Conservation (phyloP, 2,329 filamentous ascomycete genomes). For the Xylariaceae sp. region DNA sequence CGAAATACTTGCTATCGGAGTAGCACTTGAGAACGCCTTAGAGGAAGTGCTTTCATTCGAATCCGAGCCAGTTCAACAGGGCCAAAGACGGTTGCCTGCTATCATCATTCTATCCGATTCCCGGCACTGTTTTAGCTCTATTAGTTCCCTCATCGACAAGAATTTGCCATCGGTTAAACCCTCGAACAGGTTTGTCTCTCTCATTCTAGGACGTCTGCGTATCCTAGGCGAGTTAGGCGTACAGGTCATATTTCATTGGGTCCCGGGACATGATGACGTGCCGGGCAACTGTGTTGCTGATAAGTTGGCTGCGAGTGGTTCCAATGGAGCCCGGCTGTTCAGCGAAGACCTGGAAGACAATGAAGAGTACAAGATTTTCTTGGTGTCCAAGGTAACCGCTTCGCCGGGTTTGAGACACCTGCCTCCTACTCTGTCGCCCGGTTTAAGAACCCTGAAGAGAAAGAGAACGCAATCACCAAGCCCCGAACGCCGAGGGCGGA, state of each 20-base stretch:
- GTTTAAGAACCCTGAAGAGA: not conserved
- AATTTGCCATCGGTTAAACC: too few species aligned
- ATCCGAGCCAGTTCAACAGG: not conserved
- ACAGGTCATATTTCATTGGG: not conserved
- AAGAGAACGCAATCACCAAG: not conserved
- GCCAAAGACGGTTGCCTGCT: not conserved
- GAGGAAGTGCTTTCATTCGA: not conserved
- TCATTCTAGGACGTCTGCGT: not conserved
- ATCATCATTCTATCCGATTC: not conserved
- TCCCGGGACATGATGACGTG: not conserved
- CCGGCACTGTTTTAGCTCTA: not conserved
- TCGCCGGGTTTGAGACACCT: too few species aligned
- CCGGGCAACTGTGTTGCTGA: not conserved
- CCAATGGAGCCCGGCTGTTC: not conserved
- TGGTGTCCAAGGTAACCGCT: not conserved
- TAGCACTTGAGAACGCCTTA: not conserved
- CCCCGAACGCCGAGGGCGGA: not conserved
- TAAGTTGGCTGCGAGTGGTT: not conserved
- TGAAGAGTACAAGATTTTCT: not conserved
- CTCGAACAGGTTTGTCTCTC: not conserved
- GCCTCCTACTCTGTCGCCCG: too few species aligned
- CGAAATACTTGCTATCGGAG: not conserved
- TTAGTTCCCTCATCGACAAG: not conserved
- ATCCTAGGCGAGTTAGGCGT: not conserved
- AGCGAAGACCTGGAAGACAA: not conserved